These are phyloP conservation scores for Pulveroboletus sp. DNA, from an alignment of 768 basidiomycete species.

Conservation along the genomic window DNA sequence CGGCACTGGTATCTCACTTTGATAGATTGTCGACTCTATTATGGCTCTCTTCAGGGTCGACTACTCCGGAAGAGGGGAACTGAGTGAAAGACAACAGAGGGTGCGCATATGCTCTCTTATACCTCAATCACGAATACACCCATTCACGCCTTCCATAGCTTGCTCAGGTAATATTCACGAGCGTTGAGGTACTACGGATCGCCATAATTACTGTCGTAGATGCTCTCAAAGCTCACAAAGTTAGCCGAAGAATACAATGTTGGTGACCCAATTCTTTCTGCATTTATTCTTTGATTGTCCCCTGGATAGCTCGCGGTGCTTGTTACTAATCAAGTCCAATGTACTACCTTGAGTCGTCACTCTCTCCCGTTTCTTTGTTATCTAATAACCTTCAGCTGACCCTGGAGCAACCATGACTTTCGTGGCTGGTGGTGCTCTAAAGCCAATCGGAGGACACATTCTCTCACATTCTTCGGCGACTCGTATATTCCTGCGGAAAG, in stretches of 20 bases:
- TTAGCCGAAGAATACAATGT: slow-evolving; percentile 92
- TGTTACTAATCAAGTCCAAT: slow-evolving; percentile 92
- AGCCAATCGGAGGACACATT: slow-evolving; percentile 88
- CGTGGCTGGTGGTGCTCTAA: slow-evolving; percentile 87
- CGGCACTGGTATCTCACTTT: slow-evolving; percentile 6
- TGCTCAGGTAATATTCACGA: slow-evolving; percentile 56
- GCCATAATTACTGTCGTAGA: slow-evolving; percentile 37
- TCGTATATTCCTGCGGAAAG: slow-evolving; percentile 83
- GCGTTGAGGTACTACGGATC: neutral
- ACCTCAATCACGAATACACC: neutral
- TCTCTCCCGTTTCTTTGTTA: neutral
- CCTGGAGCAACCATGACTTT: slow-evolving; percentile 95
- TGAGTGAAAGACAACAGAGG: slow-evolving; percentile 93
- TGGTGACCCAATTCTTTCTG: slow-evolving; percentile 2
- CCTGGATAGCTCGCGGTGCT: slow-evolving; percentile 67
- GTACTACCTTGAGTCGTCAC: slow-evolving; percentile 32
- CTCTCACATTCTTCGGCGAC: slow-evolving; percentile 86
- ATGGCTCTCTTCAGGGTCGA: slow-evolving; percentile 97
- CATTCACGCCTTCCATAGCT: slow-evolving; percentile 44
- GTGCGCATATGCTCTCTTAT: slow-evolving; percentile 29
- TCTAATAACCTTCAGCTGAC: slow-evolving; percentile 54
- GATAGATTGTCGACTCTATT: slow-evolving; percentile 89
- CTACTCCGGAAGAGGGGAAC: slow-evolving; percentile 87
- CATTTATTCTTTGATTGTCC: slow-evolving; percentile 2
- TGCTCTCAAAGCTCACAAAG: slow-evolving; percentile 88